Evolutionary conservation across 495 filamentous ascomycete species (phyloP).

Genomic region (Aspergillus hancockii): DNA sequence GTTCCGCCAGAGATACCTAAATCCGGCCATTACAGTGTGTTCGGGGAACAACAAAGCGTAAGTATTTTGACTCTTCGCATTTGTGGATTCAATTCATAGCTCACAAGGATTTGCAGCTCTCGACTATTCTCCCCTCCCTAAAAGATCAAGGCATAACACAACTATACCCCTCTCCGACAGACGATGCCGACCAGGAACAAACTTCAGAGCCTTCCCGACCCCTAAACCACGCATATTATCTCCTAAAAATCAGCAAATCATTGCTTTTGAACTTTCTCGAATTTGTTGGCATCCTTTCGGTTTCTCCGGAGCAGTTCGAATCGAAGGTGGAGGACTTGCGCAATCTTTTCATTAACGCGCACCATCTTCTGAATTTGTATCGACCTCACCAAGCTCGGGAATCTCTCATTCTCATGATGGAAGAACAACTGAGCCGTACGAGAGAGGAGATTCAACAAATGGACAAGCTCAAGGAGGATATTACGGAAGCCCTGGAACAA

Average conservation of each 20-base stretch:
- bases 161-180: slow-evolving; percentile 61
- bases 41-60: slow-evolving; percentile 68
- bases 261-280: slow-evolving; percentile 84
- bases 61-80: slow-evolving; percentile 4
- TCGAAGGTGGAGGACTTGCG: slow-evolving; percentile 75
- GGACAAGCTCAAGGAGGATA: slow-evolving; percentile 67
- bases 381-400: slow-evolving; percentile 94
- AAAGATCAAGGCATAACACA: slow-evolving; percentile 68
- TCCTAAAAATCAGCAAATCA: slow-evolving; percentile 77
- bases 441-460: slow-evolving; percentile 79
- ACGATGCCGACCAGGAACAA: slow-evolving; percentile 40
- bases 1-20: slow-evolving; percentile 76
- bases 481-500: slow-evolving; percentile 66
- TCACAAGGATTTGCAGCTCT: slow-evolving; percentile 36
- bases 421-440: slow-evolving; percentile 75
- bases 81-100: not conserved
- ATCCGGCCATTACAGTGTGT: slow-evolving; percentile 71
- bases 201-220: slow-evolving; percentile 36
- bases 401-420: slow-evolving; percentile 87
- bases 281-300: slow-evolving; percentile 67
- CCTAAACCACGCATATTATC: slow-evolving; percentile 70
- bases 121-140: slow-evolving; percentile 65
- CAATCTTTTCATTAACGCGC: slow-evolving; percentile 81
- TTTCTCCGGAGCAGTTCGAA: slow-evolving; percentile 58
- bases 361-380: slow-evolving; percentile 90